phyloP scores from a whole-genome alignment of 2,329 filamentous ascomycete genomes.

The Basipetospora chlamydospora region DNA sequence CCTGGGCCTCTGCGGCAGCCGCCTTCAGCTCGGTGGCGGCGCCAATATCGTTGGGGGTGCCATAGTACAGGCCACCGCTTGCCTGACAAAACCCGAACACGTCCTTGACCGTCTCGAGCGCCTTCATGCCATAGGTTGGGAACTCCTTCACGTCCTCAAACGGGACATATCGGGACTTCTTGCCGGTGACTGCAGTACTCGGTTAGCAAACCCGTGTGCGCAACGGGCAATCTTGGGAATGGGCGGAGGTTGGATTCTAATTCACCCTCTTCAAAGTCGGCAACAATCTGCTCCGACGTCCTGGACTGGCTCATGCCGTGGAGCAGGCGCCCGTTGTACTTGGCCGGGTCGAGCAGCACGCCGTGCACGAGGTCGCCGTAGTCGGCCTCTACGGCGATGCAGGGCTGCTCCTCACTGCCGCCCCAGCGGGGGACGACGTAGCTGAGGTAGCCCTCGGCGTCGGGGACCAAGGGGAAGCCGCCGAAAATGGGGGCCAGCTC shows the following conservation, averaged over 20 bases:
- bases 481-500: slow-evolving; percentile 21
- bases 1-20: slow-evolving; percentile 14
- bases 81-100: slow-evolving; percentile 22
- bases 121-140: slow-evolving; percentile 16
- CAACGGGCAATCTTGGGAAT: too few species aligned
- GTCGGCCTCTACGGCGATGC: slow-evolving; percentile 23
- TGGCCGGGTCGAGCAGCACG: slow-evolving; percentile 23
- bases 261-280: slow-evolving; percentile 18
- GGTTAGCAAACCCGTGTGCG: too few species aligned
- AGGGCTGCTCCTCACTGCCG: slow-evolving; percentile 20
- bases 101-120: slow-evolving; percentile 21
- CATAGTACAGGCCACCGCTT: slow-evolving; percentile 19
- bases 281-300: slow-evolving; percentile 15
- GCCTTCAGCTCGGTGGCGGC: slow-evolving; percentile 15
- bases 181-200: slow-evolving; percentile 16
- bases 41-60: slow-evolving; percentile 13
- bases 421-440: slow-evolving; percentile 23
- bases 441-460: slow-evolving; percentile 21
- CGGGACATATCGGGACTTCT: slow-evolving; percentile 16
- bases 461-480: slow-evolving; percentile 22
- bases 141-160: slow-evolving; percentile 18
- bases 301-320: slow-evolving; percentile 22
- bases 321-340: slow-evolving; percentile 20
- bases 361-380: slow-evolving; percentile 31
- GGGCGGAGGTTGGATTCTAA: too few species aligned